A percentile compares a stretch with the other conserved stretches of the same genome.
These are phyloP conservation scores for Didymella pomorum DNA, from an alignment of 2,329 filamentous ascomycete genomes.

Conservation along the genomic window DNA sequence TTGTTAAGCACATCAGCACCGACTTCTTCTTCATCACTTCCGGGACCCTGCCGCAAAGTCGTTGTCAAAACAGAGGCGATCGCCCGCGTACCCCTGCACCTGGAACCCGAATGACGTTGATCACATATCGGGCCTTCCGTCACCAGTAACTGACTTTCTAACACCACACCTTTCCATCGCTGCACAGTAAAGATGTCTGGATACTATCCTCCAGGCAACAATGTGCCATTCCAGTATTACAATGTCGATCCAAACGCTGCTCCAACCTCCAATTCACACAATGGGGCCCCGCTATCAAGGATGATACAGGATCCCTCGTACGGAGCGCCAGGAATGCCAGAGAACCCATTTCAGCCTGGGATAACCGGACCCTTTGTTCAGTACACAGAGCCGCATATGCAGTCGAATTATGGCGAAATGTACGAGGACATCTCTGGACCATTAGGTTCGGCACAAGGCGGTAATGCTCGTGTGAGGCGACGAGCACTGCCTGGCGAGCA, in stretches of 20 bases:
- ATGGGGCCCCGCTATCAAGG: slow-evolving; percentile 30
- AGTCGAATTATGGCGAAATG: slow-evolving; percentile 45
- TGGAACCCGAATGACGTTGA: slow-evolving; percentile 50
- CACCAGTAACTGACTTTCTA: slow-evolving; percentile 34
- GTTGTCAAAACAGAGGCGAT: slow-evolving; percentile 45
- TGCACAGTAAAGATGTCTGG: slow-evolving; percentile 46
- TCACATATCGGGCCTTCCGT: slow-evolving; percentile 39
- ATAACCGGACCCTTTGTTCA: slow-evolving; percentile 42
- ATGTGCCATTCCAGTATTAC: slow-evolving; percentile 49
- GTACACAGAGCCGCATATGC: slow-evolving; percentile 43
- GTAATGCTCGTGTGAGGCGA: slow-evolving; percentile 41
- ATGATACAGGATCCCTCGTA: slow-evolving; percentile 44
- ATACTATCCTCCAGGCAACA: slow-evolving; percentile 47
- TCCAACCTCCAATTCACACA: slow-evolving; percentile 33
- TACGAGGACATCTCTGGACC: slow-evolving; percentile 46
- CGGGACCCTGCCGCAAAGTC: slow-evolving; percentile 39
- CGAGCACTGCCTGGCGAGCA: slow-evolving; percentile 63
- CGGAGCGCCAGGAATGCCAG: slow-evolving; percentile 35
- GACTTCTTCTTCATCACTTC: slow-evolving; percentile 34
- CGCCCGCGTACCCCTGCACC: slow-evolving; percentile 46
- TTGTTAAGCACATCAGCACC: slow-evolving; percentile 27
- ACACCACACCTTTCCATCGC: slow-evolving; percentile 29
- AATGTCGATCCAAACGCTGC: slow-evolving; percentile 40
- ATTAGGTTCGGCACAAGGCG: slow-evolving; percentile 39
- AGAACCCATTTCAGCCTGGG: slow-evolving; percentile 44